These are phyloP conservation scores for Friedmanniomyces endolithicus DNA, from an alignment of 495 filamentous ascomycete genomes.

Conservation along the genomic window DNA sequence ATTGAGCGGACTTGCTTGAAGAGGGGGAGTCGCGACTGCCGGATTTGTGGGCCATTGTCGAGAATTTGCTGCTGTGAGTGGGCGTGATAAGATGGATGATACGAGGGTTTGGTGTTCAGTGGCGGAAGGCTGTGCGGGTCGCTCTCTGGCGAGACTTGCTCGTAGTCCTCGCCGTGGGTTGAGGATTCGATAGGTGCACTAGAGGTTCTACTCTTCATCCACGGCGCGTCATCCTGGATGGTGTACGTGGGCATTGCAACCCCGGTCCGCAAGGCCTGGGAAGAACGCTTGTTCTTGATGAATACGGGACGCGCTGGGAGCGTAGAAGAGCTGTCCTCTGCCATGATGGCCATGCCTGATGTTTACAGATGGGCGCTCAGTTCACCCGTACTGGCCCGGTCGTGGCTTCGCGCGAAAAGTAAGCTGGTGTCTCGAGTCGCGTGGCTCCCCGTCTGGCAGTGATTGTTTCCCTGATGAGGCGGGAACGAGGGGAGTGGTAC, in stretches of 20 bases:
- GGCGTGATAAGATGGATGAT: conserved; percentile 16
- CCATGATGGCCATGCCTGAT: conserved; percentile 5
- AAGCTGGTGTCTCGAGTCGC: not conserved
- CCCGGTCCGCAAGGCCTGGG: conserved; percentile 3
- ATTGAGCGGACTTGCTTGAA: conserved; percentile 21
- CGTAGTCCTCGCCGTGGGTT: conserved; percentile 9
- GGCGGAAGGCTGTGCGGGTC: not conserved
- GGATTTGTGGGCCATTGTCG: conserved; percentile 9
- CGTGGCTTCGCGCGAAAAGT: not conserved
- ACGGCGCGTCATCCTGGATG: conserved; percentile 13
- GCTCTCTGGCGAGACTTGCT: not conserved
- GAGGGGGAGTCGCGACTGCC: conserved; percentile 14
- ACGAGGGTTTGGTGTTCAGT: not conserved
- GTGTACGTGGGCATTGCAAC: conserved; percentile 15
- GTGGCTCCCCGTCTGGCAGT: not conserved
- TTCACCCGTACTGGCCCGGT: too few species aligned
- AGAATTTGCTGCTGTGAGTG: conserved; percentile 15
- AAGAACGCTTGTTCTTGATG: conserved; percentile 11
- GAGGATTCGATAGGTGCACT: not conserved
- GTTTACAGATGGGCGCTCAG: not conserved
- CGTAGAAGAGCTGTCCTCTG: conserved; percentile 1
- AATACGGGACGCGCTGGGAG: conserved; percentile 4
- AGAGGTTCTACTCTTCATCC: not conserved
- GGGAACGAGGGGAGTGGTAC: not conserved
- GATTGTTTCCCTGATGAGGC: not conserved